phyloP scores from a whole-genome alignment of 1,139 yeast species.

The Geotrichum histeridarum region DNA sequence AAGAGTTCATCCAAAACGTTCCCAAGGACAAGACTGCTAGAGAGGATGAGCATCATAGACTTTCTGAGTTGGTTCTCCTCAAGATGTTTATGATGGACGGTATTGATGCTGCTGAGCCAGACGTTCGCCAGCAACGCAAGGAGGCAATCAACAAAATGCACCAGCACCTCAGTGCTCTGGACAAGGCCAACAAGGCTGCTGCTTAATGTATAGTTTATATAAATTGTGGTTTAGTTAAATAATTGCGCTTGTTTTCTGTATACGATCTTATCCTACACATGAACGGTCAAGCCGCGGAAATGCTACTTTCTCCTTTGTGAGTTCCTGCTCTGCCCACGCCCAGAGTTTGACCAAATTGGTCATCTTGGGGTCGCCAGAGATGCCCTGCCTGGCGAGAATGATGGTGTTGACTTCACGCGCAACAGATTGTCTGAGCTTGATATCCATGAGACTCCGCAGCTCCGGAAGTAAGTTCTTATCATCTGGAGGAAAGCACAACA shows the following conservation, averaged over 20 bases:
- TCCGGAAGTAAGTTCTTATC: slow-evolving; percentile 29
- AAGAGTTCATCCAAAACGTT: slow-evolving; percentile 32
- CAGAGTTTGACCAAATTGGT: slow-evolving; percentile 35
- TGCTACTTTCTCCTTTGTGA: slow-evolving; percentile 28
- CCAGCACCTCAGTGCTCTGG: slow-evolving; percentile 34
- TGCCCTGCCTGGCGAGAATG: slow-evolving; percentile 37
- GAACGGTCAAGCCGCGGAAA: slow-evolving; percentile 26
- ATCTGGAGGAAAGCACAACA: slow-evolving; percentile 39
- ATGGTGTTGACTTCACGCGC: slow-evolving; percentile 39
- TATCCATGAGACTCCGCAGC: slow-evolving; percentile 34
- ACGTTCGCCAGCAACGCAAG: slow-evolving; percentile 36
- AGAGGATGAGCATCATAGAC: slow-evolving; percentile 36
- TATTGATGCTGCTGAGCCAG: slow-evolving; percentile 36
- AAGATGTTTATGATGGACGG: slow-evolving; percentile 40
- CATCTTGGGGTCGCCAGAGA: slow-evolving; percentile 36
- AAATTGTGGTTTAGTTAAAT: too few species aligned
- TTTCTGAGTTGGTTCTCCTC: slow-evolving; percentile 39
- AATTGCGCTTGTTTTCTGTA: too few species aligned
- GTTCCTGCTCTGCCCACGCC: slow-evolving; percentile 36
- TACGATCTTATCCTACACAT: slow-evolving; percentile 22
- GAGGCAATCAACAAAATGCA: slow-evolving; percentile 40
- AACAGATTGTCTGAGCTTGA: slow-evolving; percentile 34
- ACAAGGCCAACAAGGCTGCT: slow-evolving; percentile 27
- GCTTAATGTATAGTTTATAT: slow-evolving; percentile 1
- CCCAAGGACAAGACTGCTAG: slow-evolving; percentile 29